Evolutionary conservation across 2,329 filamentous ascomycete genomes (phyloP), one percentile per base, ranked within the genome.

Genomic region (Scedosporium aurantiacum): DNA sequence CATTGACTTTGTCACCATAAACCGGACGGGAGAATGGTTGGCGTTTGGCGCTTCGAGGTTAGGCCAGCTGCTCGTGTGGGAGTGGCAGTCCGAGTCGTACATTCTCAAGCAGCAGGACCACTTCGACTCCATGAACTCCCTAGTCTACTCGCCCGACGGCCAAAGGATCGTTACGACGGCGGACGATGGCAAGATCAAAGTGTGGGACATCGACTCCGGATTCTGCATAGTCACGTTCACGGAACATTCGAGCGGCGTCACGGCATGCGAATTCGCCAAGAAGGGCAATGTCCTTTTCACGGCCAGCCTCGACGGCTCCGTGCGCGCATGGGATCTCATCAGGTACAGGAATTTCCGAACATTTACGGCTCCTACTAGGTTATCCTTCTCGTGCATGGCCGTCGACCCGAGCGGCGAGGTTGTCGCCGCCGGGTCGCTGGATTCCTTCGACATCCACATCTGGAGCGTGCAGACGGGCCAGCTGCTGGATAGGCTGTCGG

Each of bases 21-120:
- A 97, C 76, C 89, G 90, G 72, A 90, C 88, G 37, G 94, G 94
- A 60, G 93, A 97, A 76, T 99, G 94, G 94, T 78, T 99, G 23
- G 95, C 95, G 0, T 97, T 99, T 72, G 94, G 93, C 14, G 94
- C 95, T 0, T 96, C 94, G 1, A 95, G 95, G 68, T 81, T 96
- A 4, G 95, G 95, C 0, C 94, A 99, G 71, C 79, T 99, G n/a
- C 78, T 99, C 3, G 94, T 99, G 3, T 99, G 94, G 94, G 94
- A 99, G 73, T 99, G 95, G 92, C 93, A 97, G 71, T 99, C 94
- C 0, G 95, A 99, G 74, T 97, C 93, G 5, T 99, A 99, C 73
- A 95, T 99, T 63, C 79, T 99, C 57, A 99, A 99, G 75, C 94
- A 99, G 70, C 94, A 97, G 73, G 94, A 93, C 0, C 94, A 99